phyloP scores from a whole-genome alignment of 306 rosid genomes.

The Medicago arabica region DNA sequence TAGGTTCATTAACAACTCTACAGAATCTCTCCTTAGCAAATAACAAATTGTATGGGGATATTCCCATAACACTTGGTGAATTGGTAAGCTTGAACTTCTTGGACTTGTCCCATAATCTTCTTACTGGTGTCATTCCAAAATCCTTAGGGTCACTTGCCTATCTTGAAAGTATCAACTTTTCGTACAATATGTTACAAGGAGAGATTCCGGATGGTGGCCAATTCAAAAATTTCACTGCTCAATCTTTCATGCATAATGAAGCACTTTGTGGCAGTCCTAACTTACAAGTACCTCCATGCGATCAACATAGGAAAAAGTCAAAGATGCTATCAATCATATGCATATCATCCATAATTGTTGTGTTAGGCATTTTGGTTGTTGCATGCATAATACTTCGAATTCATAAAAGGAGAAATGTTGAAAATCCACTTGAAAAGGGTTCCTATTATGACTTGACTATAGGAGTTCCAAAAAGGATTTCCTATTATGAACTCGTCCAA shows the following conservation, averaged over 20 bases:
- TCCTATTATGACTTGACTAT: background rate
- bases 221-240: slow-evolving; percentile 37
- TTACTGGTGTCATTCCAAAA: slow-evolving; percentile 44
- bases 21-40: slow-evolving; percentile 31
- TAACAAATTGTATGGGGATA: slow-evolving; percentile 40
- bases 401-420: background rate
- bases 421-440: background rate
- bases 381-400: background rate
- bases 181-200: slow-evolving; percentile 42
- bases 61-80: slow-evolving; percentile 41
- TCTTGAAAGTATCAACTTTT: slow-evolving; percentile 39
- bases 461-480: slow-evolving; percentile 12
- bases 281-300: slow-evolving; percentile 43
- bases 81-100: slow-evolving; percentile 34
- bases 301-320: background rate
- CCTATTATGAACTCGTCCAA: slow-evolving; percentile 33
- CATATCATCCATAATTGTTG: slow-evolving; percentile 1
- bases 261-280: slow-evolving; percentile 43
- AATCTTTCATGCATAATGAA: slow-evolving; percentile 41
- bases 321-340: background rate
- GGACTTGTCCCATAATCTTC: slow-evolving; percentile 39
- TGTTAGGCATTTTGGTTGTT: slow-evolving; percentile 7
- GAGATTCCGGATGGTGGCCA: slow-evolving; percentile 42
- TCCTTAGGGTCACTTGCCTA: slow-evolving; percentile 40
- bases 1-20: slow-evolving; percentile 29